Base-by-base conservation (phyloP, 768 basidiomycete species). In the Suillus plorans region DNA sequence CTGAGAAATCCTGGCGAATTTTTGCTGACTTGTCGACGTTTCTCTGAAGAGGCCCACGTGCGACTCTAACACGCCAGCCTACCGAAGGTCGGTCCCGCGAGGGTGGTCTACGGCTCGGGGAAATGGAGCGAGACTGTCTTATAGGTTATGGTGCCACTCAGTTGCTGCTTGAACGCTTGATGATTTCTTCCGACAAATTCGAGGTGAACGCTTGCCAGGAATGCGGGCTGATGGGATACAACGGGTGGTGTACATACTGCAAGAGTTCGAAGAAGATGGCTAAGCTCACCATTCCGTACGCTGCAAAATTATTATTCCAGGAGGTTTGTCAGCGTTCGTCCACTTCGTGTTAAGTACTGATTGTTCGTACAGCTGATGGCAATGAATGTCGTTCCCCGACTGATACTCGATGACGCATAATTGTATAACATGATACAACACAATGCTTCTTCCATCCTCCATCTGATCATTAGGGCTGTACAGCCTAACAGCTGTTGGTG, bases 91-190 rank as follows among this genome's bases (percentile, higher is more conserved):
- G 97, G 62, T 97, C 95, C 62, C 89, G 97, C 61, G 97, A 99
- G 78, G 97, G 97, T 74, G 97, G 97, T 66, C 79, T 99, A 68
- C 93, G 97, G 55, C 82, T 99, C 18, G 97, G 97, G 59, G 97
- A 99, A 80, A 99, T 99, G 97, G 97, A 99, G 74, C 90, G 97
- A 55, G 97, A 99, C 78, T 99, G 97, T 76, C 82, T 98, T 49
- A 97, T 98, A 71, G 97, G 97, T 47, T 94, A 99, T 71, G 97
- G 97, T n/a, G 97, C 97, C 12, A 97, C 96, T 0, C 97, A 99
- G 72, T 84, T 99, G 53, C 81, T 99, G 41, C 87, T 99, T 3
- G 97, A 99, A 78, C 91, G 97, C 31, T 84, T 99, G 18, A 99
- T 99, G 97, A 96, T 99, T 66, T 99, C 97, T 7, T 97, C 95